Conservation (phyloP, 345 rosid species). For the Conringia planisiliqua region DNA sequence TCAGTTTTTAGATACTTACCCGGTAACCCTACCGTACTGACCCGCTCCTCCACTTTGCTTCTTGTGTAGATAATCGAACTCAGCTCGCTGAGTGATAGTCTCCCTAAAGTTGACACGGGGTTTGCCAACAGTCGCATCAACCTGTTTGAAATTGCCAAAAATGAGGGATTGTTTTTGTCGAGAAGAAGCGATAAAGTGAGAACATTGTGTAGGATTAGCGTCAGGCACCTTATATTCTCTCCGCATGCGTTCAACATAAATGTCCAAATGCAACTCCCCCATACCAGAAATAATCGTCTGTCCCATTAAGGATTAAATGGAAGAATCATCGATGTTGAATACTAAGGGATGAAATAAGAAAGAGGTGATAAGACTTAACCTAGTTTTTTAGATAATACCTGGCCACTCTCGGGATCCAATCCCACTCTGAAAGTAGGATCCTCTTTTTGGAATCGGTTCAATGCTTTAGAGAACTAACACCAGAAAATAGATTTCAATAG, state of each 20-base stretch:
- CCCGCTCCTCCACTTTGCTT: conserved; percentile 99
- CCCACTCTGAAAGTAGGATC: conserved; percentile 99
- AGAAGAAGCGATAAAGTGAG: background rate
- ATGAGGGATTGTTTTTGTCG: background rate
- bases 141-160: conserved; percentile 42
- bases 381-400: conserved; percentile 42
- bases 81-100: conserved; percentile 82
- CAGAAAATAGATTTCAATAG: background rate
- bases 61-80: conserved; percentile 96
- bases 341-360: background rate
- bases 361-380: background rate
- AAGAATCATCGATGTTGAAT: background rate
- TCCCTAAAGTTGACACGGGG: conserved; percentile 99
- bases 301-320: conserved; percentile 1
- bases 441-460: conserved; percentile 90
- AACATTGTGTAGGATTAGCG: conserved; percentile 1
- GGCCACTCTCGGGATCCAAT: conserved; percentile 96
- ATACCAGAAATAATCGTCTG: conserved; percentile 99
- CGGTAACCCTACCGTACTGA: conserved; percentile 89
- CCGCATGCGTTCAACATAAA: conserved; percentile 91
- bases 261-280: conserved; percentile 98
- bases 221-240: conserved; percentile 83
- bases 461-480: conserved; percentile 90
- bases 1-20: conserved; percentile 48
- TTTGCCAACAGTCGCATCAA: conserved; percentile 95